Percentiles rank a stretch among this genome's conserved stretches.
These are phyloP conservation scores for Phytopythium cucurbitacearum DNA, from an alignment of 352 stramenopile genomes.

Conservation along the genomic window DNA sequence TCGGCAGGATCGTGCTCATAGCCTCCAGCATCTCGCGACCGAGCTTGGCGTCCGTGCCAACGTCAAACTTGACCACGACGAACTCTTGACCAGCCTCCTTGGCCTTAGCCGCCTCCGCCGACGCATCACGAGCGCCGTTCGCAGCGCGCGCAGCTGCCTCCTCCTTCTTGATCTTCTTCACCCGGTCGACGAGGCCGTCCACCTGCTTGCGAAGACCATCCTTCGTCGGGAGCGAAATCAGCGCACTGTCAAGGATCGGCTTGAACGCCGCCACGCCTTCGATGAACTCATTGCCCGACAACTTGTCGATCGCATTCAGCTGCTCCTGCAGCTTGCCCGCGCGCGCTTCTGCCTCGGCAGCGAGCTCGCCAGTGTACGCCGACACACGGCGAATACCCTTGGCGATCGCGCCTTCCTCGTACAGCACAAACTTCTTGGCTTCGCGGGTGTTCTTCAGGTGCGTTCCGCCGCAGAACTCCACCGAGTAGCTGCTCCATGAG, in stretches of 20 bases:
- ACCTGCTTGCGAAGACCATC: constrained; percentile 76
- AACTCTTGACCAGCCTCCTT: constrained; percentile 60
- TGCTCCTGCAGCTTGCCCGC: constrained; percentile 77
- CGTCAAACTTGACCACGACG: constrained; percentile 90
- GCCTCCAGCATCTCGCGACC: constrained; percentile 94
- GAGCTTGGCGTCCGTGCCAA: constrained; percentile 93
- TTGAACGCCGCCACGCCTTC: constrained; percentile 90
- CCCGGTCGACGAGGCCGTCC: constrained; percentile 64
- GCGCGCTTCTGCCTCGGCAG: constrained; percentile 83
- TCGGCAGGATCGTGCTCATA: constrained; percentile 69
- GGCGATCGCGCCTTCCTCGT: constrained; percentile 95
- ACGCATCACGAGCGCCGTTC: constrained; percentile 64
- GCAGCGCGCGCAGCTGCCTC: constrained; percentile 57
- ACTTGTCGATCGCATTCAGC: constrained; percentile 71
- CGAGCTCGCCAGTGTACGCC: constrained; percentile 89
- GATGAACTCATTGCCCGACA: constrained; percentile 71
- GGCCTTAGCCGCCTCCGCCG: constrained; percentile 44
- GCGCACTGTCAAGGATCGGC: constrained; percentile 77
- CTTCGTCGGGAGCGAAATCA: constrained; percentile 92
- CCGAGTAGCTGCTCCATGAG: constrained; percentile 89
- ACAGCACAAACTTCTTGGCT: constrained; percentile 95
- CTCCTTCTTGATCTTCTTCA: constrained; percentile 84
- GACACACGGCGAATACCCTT: constrained; percentile 97
- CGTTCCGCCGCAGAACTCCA: constrained; percentile 99
- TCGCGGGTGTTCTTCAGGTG: constrained; percentile 96